Base-by-base conservation (phyloP, 352 stramenopile genomes). In the Phytophthora capsici region DNA sequence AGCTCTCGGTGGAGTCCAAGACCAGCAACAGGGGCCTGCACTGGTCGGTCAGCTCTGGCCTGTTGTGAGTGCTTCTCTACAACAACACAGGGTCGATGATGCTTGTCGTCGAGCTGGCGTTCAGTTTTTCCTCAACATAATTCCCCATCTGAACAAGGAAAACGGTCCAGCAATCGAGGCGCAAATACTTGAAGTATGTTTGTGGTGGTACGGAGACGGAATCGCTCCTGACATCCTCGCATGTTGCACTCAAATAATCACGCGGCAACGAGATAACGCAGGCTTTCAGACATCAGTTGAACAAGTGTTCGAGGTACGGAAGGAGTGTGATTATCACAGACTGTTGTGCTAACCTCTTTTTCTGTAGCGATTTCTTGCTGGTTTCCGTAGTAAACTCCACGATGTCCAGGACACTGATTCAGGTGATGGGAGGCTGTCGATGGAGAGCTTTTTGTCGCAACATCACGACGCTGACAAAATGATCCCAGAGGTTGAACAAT, bases 21-120 rank as follows among this genome's bases (percentile, higher is more conserved):
- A 74, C 17, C 28, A 58, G 13, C 28, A 34, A 1, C 71, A 85
- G n/a, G 66, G 73, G 3, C 41, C 62, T 9, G 50, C 53, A 1
- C 47, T 90, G 34, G 46, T 79, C 4, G 68, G 77, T 12, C 80
- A 89, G 55, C 41, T 92, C 3, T 92, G 84, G 84, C 23, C 73
- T 22, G 56, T 87, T 9, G 57, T 88, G 9, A 66, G 52, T 41
- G 50, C 62, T 32, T 69, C 80, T 5, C 73, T 86, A 20, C 34
- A 51, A 10, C 63, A 57, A 12, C 65, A 89, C 47, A 66, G 71
- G 0, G 32, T 37, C 17, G 63, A 78, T 10, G 22, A 65, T 7
- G 45, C 17, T 0, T 90, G 78, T 38, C 65, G 80, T 22, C 52
- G 63, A 22, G 68, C 62, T 38, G 70, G 69, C 0, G 51, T 88